Percentiles rank a stretch among this genome's conserved stretches.
Conservation (phyloP, 805 yeast genomes). For the Kodamaea leandrae region DNA sequence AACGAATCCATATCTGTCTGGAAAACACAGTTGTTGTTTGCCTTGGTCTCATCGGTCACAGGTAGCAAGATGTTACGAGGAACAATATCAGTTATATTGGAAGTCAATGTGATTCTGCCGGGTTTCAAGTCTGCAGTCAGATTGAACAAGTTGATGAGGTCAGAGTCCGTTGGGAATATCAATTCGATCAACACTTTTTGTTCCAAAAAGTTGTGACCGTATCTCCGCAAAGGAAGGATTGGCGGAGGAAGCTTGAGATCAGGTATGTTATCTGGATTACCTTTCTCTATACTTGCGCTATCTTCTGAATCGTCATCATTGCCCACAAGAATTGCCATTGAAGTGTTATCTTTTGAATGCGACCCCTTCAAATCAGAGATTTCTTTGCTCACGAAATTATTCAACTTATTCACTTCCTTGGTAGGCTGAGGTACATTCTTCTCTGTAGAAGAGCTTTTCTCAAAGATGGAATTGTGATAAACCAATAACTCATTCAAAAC, state of each 20-base stretch:
- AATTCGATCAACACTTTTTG: slow-evolving; percentile 83
- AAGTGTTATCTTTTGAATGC: slow-evolving; percentile 7
- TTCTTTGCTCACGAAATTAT: slow-evolving; percentile 3
- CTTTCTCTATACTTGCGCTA: slow-evolving; percentile 31
- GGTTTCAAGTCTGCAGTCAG: slow-evolving; percentile 50
- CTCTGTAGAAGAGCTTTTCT: too few relatives aligned
- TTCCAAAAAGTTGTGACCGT: slow-evolving; percentile 94
- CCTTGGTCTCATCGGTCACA: slow-evolving; percentile 51
- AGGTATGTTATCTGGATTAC: slow-evolving; percentile 71
- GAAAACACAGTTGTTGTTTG: slow-evolving; percentile 65
- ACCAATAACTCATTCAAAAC: slow-evolving; percentile 68
- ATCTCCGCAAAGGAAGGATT: slow-evolving; percentile 85
- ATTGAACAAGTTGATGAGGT: slow-evolving; percentile 47
- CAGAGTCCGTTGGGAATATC: slow-evolving; percentile 51
- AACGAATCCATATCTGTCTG: slow-evolving; percentile 74
- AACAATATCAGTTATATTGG: slow-evolving; percentile 73
- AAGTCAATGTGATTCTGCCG: slow-evolving; percentile 79
- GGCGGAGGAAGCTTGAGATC: slow-evolving; percentile 95
- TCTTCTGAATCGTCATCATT: slow-evolving; percentile 38
- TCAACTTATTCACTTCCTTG: not conserved
- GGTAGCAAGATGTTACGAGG: slow-evolving; percentile 87
- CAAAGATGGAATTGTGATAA: slow-evolving; percentile 22
- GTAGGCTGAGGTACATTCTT: not conserved
- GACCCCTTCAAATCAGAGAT: slow-evolving; percentile 1
- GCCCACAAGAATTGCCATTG: slow-evolving; percentile 29